phyloP scores from a whole-genome alignment of 2,329 filamentous ascomycete species.

The Exophiala calicioides region DNA sequence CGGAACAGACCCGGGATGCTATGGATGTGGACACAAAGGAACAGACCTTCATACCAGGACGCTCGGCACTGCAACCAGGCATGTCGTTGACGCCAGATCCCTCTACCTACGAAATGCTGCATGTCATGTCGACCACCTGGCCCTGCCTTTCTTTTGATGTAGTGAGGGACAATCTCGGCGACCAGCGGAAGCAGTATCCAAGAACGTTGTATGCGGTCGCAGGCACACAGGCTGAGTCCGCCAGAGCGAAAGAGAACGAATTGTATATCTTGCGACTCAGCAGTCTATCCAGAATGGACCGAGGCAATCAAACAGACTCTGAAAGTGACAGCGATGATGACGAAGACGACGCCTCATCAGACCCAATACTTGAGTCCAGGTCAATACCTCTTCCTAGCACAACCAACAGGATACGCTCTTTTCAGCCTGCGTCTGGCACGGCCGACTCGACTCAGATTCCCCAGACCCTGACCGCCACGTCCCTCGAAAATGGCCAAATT shows the following conservation, averaged over 20 bases:
- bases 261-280: conserved; percentile 96
- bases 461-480: conserved; percentile 82
- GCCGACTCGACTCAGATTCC: conserved; percentile 68
- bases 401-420: conserved; percentile 88
- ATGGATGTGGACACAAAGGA: conserved; percentile 85
- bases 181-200: conserved; percentile 89
- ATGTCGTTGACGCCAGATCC: conserved; percentile 89
- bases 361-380: conserved; percentile 92
- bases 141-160: conserved; percentile 97
- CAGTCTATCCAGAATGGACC: conserved; percentile 83
- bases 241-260: conserved; percentile 80
- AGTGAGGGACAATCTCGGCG: conserved; percentile 78
- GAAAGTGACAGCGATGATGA: conserved; percentile 70
- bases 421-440: conserved; percentile 69
- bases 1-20: conserved; percentile 78
- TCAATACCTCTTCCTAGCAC: conserved; percentile 82
- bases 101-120: conserved; percentile 97
- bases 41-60: conserved; percentile 91
- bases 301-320: conserved; percentile 66
- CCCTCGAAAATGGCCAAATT: conserved; percentile 82
- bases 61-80: conserved; percentile 85
- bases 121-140: conserved; percentile 91
- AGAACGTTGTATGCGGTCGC: conserved; percentile 93
- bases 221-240: conserved; percentile 84
- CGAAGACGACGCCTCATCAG: conserved; percentile 67